phyloP scores from a whole-genome alignment of 2,329 filamentous ascomycete genomes.

The Sarocladium oryzae region DNA sequence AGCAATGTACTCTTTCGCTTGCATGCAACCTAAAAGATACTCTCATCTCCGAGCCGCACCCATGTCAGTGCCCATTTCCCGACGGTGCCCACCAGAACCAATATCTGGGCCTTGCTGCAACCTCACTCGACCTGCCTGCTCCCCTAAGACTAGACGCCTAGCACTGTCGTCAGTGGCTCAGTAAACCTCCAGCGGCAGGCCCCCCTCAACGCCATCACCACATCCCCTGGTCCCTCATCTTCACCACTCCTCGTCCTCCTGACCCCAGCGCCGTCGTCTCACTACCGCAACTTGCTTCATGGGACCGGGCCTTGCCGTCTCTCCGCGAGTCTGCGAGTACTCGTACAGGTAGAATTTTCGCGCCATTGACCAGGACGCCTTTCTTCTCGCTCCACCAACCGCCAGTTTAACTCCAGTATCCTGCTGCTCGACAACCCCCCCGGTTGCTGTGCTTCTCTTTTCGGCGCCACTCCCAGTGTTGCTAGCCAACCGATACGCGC shows the following conservation, averaged over 20 bases:
- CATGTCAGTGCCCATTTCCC: conserved; percentile 4
- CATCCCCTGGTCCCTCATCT: conserved; percentile 1
- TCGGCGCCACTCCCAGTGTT: conserved; percentile 1
- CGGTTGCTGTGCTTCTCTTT: conserved; percentile 4
- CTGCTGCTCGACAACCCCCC: background rate
- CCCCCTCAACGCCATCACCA: background rate
- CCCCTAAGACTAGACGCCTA: background rate
- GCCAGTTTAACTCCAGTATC: background rate
- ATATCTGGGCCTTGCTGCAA: conserved; percentile 5
- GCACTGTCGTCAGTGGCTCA: background rate
- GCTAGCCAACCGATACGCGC: conserved; percentile 6
- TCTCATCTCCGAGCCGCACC: background rate
- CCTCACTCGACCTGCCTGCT: background rate
- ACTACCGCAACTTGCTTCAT: background rate
- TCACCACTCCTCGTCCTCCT: background rate
- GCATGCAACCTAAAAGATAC: background rate
- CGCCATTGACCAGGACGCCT: background rate
- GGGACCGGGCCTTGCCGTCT: background rate
- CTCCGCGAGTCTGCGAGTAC: background rate
- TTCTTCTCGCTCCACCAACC: conserved; percentile 2
- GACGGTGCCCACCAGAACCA: conserved; percentile 3
- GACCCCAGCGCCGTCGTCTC: conserved; percentile 8
- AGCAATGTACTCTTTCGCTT: background rate
- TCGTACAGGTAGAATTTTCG: background rate
- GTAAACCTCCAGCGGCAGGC: background rate